Percentiles rank a stretch among this genome's conserved stretches.
These are phyloP conservation scores for Lasiodiplodia hormozganensis DNA, from an alignment of 2,329 filamentous ascomycete species.

Conservation along the genomic window DNA sequence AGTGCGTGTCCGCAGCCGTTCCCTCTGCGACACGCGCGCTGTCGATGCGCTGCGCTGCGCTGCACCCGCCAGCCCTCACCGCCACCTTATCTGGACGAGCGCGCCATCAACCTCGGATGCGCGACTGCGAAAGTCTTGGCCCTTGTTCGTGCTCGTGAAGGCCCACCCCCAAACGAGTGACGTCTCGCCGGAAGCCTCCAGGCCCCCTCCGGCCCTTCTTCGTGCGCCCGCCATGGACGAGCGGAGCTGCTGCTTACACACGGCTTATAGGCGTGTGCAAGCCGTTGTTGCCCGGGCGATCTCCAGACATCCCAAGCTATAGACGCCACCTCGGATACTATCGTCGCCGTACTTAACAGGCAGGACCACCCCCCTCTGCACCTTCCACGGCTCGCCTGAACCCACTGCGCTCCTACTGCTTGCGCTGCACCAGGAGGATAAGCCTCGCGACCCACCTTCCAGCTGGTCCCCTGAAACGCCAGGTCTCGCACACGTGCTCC, in stretches of 20 bases:
- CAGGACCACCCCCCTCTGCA: slow-evolving; percentile 1
- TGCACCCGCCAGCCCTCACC: slow-evolving; percentile 15
- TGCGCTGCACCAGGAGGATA: slow-evolving; percentile 17
- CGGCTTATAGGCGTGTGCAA: slow-evolving; percentile 13
- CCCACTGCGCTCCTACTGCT: slow-evolving; percentile 1
- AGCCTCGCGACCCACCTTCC: slow-evolving; percentile 11
- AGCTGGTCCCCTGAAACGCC: slow-evolving; percentile 21
- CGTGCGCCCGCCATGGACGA: slow-evolving; percentile 19
- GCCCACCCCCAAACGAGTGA: slow-evolving; percentile 2
- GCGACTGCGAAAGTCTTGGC: not conserved
- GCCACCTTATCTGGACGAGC: slow-evolving; percentile 11
- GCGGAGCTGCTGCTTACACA: slow-evolving; percentile 20
- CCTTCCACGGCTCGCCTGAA: slow-evolving; percentile 18
- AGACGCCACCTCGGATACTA: slow-evolving; percentile 11
- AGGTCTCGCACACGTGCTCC: slow-evolving; percentile 22
- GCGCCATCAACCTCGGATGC: slow-evolving; percentile 9
- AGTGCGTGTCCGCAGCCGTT: slow-evolving; percentile 17
- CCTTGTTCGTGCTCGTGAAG: not conserved
- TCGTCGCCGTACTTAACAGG: slow-evolving; percentile 19
- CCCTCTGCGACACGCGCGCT: slow-evolving; percentile 13
- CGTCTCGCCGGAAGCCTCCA: slow-evolving; percentile 10
- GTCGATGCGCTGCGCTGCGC: slow-evolving; percentile 1
- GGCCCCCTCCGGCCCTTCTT: slow-evolving; percentile 4
- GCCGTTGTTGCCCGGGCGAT: slow-evolving; percentile 21
- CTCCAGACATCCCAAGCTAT: slow-evolving; percentile 16